Percentiles rank a stretch among this genome's conserved stretches.
Evolutionary conservation across 495 filamentous ascomycete genomes (phyloP).

Genomic region (Xylaria cubensis): DNA sequence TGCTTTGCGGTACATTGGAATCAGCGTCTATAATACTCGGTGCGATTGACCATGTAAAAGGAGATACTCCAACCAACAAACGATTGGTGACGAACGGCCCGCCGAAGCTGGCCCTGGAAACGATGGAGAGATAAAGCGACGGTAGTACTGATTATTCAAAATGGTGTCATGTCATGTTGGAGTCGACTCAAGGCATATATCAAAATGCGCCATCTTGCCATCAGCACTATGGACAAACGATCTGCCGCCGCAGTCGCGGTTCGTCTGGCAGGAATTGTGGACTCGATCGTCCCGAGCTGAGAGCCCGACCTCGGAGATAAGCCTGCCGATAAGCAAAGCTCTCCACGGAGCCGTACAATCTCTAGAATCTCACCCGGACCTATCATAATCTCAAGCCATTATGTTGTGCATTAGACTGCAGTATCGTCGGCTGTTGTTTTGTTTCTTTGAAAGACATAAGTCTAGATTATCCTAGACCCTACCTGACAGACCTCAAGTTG

Average conservation of each 20-base stretch:
- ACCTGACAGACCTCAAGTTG: not conserved
- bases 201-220: not conserved
- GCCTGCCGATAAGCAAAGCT: not conserved
- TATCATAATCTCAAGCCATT: not conserved
- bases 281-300: not conserved
- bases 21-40: not conserved
- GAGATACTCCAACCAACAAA: not conserved
- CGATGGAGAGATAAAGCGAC: not conserved
- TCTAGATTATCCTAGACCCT: not conserved
- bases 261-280: conserved; percentile 14
- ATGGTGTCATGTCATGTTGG: not conserved
- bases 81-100: not conserved
- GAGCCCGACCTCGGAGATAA: conserved; percentile 20
- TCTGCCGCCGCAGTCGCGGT: not conserved
- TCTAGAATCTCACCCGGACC: not conserved
- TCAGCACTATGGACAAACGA: not conserved
- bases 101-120: not conserved
- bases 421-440: not conserved
- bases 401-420: not conserved
- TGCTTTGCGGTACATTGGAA: conserved; percentile 29
- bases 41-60: conserved; percentile 9
- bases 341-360: not conserved
- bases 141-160: not conserved
- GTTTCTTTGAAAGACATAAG: not conserved
- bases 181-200: not conserved